Percentiles rank a stretch among this genome's conserved stretches.
phyloP scores from a whole-genome alignment of 106 monocot species.

The Posidonia australis region DNA sequence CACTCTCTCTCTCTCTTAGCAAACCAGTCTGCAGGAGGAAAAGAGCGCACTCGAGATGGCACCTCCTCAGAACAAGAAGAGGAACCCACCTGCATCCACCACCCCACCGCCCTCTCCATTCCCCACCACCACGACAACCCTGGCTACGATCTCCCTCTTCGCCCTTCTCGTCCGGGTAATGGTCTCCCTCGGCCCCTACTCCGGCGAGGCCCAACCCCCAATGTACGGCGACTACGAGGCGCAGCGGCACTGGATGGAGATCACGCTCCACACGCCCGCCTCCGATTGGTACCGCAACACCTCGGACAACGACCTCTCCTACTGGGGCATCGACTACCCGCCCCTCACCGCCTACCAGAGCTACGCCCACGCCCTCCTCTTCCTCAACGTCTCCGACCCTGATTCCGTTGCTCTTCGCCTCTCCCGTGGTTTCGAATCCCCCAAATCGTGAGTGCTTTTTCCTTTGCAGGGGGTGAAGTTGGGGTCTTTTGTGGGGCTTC shows the following conservation, averaged over 20 bases:
- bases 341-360: constrained; percentile 96
- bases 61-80: too few relatives aligned
- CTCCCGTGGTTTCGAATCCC: constrained; percentile 79
- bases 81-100: too few relatives aligned
- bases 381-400: constrained; percentile 55
- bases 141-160: constrained; percentile 36
- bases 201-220: constrained; percentile 60
- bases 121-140: constrained; percentile 1
- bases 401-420: constrained; percentile 37
- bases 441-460: constrained; percentile 25
- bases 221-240: constrained; percentile 97
- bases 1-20: too few relatives aligned
- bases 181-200: constrained; percentile 80
- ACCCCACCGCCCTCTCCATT: background rate
- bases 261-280: constrained; percentile 58
- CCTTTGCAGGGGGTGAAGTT: background rate
- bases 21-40: too few relatives aligned
- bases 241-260: constrained; percentile 99
- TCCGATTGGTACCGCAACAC: constrained; percentile 78
- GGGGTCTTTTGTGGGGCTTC: background rate
- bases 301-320: constrained; percentile 62
- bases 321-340: constrained; percentile 99
- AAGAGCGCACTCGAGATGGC: too few relatives aligned
- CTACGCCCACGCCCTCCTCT: constrained; percentile 48
- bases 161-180: constrained; percentile 54